phyloP scores from a whole-genome alignment of 1,284 basidiomycete genomes.

The Heterobasidion annosum region DNA sequence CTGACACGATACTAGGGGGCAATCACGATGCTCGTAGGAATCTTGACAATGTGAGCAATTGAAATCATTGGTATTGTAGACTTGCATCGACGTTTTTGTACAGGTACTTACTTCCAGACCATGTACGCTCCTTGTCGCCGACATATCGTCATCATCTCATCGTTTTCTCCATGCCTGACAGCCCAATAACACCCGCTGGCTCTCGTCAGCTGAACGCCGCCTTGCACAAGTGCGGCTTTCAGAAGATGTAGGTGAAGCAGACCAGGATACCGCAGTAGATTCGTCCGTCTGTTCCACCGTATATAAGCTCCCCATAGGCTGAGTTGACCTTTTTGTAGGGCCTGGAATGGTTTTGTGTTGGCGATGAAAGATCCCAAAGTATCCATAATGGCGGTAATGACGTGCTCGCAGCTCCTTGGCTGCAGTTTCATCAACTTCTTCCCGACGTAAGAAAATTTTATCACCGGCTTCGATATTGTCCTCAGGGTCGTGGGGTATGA shows the following conservation, averaged over 20 bases:
- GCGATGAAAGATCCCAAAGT: constrained; percentile 60
- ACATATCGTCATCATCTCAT: neutral
- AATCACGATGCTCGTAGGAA: constrained; percentile 46
- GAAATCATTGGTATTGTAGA: constrained; percentile 9
- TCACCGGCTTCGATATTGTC: no score
- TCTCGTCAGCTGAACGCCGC: constrained; percentile 47
- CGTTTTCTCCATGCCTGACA: constrained; percentile 12
- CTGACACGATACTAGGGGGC: constrained; percentile 30
- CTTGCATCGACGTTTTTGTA: no score
- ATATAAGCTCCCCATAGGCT: neutral
- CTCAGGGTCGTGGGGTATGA: no score
- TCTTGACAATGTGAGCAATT: constrained; percentile 37
- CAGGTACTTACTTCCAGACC: constrained; percentile 17
- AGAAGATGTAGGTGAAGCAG: constrained; percentile 70
- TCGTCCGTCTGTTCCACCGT: constrained; percentile 29
- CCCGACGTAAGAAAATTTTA: constrained; percentile 39
- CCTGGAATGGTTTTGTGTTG: constrained; percentile 42
- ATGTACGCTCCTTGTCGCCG: constrained; percentile 11
- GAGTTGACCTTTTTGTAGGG: constrained; percentile 20
- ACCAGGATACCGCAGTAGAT: constrained; percentile 43
- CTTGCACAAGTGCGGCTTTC: constrained; percentile 66
- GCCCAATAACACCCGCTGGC: constrained; percentile 62
- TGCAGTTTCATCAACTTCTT: constrained; percentile 71
- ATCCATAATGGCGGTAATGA: constrained; percentile 47
- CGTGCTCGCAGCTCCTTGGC: constrained; percentile 43